Base-by-base conservation (phyloP, 441 rosid species). In the Erodium trifolium region DNA sequence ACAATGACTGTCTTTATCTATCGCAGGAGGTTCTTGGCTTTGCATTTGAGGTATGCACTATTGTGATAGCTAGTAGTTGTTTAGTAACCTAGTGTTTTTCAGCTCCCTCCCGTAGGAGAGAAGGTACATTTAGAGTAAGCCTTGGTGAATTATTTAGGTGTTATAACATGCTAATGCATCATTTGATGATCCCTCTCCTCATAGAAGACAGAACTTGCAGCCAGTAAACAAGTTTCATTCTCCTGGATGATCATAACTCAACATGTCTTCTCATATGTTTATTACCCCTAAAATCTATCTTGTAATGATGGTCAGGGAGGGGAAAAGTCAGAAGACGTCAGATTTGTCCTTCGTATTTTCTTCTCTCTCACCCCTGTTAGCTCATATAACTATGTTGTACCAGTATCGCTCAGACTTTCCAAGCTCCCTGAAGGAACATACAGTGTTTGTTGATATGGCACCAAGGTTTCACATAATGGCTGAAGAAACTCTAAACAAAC, bases 351-450 rank as follows among this genome's bases (percentile, higher is more conserved):
- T 11, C 4, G 10, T 13, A 47, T 47, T 12, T 11, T 12, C 13
- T 1, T 47, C 14, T 16, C 53, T 13, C 4, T 43, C 6, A 4
- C 10, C 49, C 49, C 29, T 9, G 13, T 67, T 19, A 67, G 23
- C 3, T 27, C 55, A 67, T 67, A 14, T 62, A 31, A 68, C 63
- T 63, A 29, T 71, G 49, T 72, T 83, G 59, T 66, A 77, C 63
- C 88, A 92, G 98, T 92, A 95, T 78, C 92, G 90, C n/a, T 64
- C 90, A 59, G 87, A 87, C 86, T 90, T 95, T 78, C 96, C 97
- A 63, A 75, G 78, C 76, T 76, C 88, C 70, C 76, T 92, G 68
- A 95, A 88, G 78, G 99, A 92, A 73, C 85, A 82, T 82, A 88
- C 90, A 62, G 87, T 92, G 47, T 95, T 95, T 81, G 92, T 83